Evolutionary conservation across 805 yeast species (phyloP), one percentile per base, ranked within the genome.

Genomic region (Clavispora phyllophila): DNA sequence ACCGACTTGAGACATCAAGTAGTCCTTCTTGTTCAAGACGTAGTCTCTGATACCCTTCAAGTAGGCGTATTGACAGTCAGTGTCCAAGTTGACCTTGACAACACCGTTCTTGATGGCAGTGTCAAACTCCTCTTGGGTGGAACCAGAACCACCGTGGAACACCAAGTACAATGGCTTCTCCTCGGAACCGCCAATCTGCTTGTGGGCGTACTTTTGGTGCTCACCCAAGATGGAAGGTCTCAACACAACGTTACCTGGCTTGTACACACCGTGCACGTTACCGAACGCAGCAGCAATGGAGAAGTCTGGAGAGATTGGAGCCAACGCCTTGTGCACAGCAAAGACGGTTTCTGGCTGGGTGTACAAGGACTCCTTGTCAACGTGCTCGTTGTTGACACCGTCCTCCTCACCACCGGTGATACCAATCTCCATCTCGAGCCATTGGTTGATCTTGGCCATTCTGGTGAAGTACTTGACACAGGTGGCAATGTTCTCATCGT

Each of bases 391-490:
- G 84, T 93, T 93, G 63, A 93, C 99, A 83, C 99, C 99, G 68
- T 93, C 99, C 77, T 93, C 99, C 79, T 93, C 99, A 84, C 99
- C 99, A 76, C 99, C 99, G 69, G 99, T 93, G 82, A 93, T 93
- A 82, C 99, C 99, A 68, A 93, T 93, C 80, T 93, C 99, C 99
- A 93, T 93, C 81, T 93, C 99, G 68, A 93, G 82, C 93, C 93
- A 93, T 78, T 91, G 98, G 75, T 81, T 78, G 81, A 91, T 78
- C 76, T 86, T 88, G 69, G 95, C 74, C 82, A 87, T 88, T 75
- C 96, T 87, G 70, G 77, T 78, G 76, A 93, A 91, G 82, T 93
- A 93, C 75, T 87, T 84, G 72, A 73, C 95, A 80, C 97, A 90
- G 54, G 87, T 84, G 52, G 81, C 82, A 60, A 93, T 91, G 86